A percentile compares a stretch with the other conserved stretches of the same genome.
These are phyloP conservation scores for Pseudophaeomoniella oleicola DNA, from an alignment of 2,329 filamentous ascomycete genomes.

Conservation along the genomic window DNA sequence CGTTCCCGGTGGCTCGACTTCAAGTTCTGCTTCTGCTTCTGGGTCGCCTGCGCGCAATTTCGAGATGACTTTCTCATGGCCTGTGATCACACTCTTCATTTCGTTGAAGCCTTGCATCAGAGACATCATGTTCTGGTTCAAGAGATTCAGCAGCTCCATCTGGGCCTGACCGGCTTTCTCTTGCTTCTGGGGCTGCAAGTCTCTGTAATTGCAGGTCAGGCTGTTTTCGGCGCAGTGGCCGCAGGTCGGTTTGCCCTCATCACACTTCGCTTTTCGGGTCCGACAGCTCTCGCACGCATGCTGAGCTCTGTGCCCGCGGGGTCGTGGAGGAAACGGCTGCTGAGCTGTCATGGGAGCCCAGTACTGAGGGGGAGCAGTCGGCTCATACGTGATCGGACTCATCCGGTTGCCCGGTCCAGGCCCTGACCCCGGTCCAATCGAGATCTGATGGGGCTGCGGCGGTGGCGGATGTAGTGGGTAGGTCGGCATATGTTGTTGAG, in stretches of 20 bases:
- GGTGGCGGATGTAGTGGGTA: not conserved
- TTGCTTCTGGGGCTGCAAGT: slow-evolving; percentile 82
- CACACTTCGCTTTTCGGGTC: slow-evolving; percentile 78
- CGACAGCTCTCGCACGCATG: slow-evolving; percentile 87
- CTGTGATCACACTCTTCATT: not conserved
- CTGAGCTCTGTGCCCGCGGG: slow-evolving; percentile 6
- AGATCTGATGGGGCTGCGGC: no score
- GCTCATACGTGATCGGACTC: not conserved
- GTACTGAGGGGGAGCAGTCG: not conserved
- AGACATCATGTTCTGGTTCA: slow-evolving; percentile 4
- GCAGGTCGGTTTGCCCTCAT: slow-evolving; percentile 71
- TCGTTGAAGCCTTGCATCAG: not conserved
- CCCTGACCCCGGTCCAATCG: not conserved
- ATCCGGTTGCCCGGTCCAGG: not conserved
- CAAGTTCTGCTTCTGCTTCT: no score
- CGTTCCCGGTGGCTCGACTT: no score
- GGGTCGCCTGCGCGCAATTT: not conserved
- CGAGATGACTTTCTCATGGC: not conserved
- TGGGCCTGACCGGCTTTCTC: slow-evolving; percentile 15
- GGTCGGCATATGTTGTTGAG: not conserved
- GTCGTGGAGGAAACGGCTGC: not conserved
- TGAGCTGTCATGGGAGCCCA: not conserved
- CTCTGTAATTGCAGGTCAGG: slow-evolving; percentile 72
- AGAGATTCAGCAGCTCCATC: slow-evolving; percentile 3
- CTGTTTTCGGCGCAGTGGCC: slow-evolving; percentile 77